phyloP scores from a whole-genome alignment of 148 eudicot species.

The Rhododendron molle region DNA sequence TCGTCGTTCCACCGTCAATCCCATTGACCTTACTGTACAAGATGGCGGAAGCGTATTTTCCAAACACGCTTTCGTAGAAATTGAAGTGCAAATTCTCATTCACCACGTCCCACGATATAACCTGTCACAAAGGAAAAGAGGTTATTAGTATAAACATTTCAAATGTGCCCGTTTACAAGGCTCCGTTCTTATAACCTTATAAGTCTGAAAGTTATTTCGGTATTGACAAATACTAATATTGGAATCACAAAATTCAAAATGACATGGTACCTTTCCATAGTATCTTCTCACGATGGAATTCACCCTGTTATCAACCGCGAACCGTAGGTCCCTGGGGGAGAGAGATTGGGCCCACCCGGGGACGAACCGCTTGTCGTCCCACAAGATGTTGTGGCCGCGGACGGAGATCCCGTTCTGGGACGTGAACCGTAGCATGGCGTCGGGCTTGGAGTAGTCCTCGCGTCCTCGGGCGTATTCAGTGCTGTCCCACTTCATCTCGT shows the following conservation, averaged over 20 bases:
- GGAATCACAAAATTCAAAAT: not conserved
- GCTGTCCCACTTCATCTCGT: constrained; percentile 60
- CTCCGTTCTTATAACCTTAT: no score
- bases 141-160: not conserved
- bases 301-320: constrained; percentile 27
- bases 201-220: no score
- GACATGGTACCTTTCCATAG: not conserved
- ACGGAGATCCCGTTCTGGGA: constrained; percentile 19
- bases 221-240: no score
- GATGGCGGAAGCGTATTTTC: constrained; percentile 6
- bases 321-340: constrained; percentile 2
- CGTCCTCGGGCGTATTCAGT: constrained; percentile 27
- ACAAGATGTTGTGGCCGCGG: constrained; percentile 62
- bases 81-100: constrained; percentile 51
- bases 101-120: constrained; percentile 62
- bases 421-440: constrained; percentile 37
- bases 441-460: constrained; percentile 43
- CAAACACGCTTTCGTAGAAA: constrained; percentile 35
- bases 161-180: not conserved
- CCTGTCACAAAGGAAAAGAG: not conserved
- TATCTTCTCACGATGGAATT: constrained; percentile 33
- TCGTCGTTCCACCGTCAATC: constrained; percentile 15
- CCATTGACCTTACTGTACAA: constrained; percentile 19
- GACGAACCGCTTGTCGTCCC: constrained; percentile 40
- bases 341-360: constrained; percentile 34